These are phyloP conservation scores for Saturnispora serradocipensis DNA, from an alignment of 805 yeast species.

Conservation along the genomic window DNA sequence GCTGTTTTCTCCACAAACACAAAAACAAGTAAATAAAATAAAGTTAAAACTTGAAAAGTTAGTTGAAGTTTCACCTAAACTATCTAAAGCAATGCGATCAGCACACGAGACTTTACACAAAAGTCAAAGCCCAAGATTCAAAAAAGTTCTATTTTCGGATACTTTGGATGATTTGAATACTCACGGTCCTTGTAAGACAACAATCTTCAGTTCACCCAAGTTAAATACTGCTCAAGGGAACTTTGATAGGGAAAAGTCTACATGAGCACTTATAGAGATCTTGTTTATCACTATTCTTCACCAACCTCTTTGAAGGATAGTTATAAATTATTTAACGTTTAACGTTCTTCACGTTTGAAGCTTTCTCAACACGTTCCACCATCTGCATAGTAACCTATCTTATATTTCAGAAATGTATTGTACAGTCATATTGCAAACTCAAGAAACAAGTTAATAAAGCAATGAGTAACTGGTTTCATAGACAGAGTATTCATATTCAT, in stretches of 20 bases:
- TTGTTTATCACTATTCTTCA: no score
- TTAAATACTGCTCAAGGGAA: neutral
- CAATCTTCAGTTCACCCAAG: neutral
- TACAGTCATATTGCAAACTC: no score
- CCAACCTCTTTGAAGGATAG: no score
- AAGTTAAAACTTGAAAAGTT: neutral
- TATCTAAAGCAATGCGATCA: neutral
- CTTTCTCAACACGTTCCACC: no score
- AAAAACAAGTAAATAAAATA: neutral
- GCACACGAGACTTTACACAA: neutral
- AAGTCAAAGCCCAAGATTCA: neutral
- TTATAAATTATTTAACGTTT: no score
- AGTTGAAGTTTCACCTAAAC: neutral
- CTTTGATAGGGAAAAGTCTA: no score
- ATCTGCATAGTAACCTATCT: no score
- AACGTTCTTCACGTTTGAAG: no score
- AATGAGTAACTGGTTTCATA: no score
- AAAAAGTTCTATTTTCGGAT: neutral
- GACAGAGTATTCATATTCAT: no score
- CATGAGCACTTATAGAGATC: neutral
- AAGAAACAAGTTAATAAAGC: no score
- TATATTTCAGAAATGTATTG: no score
- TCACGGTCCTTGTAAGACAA: neutral
- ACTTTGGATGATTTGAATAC: neutral
- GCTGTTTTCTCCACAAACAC: neutral